Base-by-base conservation (phyloP, 2,329 filamentous ascomycete species). In the Ophiostoma triangulosporum region DNA sequence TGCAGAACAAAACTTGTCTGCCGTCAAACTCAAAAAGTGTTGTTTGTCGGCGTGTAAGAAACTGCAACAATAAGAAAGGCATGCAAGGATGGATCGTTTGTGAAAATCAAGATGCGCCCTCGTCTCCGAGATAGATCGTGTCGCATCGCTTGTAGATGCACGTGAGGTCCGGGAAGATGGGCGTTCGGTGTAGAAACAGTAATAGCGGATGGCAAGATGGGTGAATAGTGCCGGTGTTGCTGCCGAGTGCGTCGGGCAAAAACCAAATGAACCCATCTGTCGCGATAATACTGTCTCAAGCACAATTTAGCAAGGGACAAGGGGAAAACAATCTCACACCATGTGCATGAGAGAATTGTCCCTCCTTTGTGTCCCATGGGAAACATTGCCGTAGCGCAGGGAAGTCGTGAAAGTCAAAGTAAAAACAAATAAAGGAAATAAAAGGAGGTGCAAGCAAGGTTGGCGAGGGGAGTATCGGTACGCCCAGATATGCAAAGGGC, bases 401-500 rank as follows among this genome's bases (percentile, higher is more conserved):
- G 20, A 43, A 24, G 20, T 40, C 9, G 20, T 12, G 20, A 4
- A 43, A 43, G 38, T 20, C 38, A 43, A 24, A 24, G 15, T 26
- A 24, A 43, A 43, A 43, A 24, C 20, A 24, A 24, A 43, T 4
- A 33, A 29, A 50, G 9, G 29, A 31, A 22, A 32, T 6, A 26
- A n/a, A 40, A 51, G 43, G 8, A 29, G n/a, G 24, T 32, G 17
- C 32, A 17, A 32, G 20, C 46, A 50, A 38, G 50, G 46, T 27
- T 36, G 45, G 38, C 20, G 11, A 43, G 38, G 49, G 33, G 33
- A 11, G 45, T 8, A 29, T 33, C 22, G 20, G 35, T 36, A 38
- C 46, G 43, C 48, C 54, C 45, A 38, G 35, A 14, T 17, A 31
- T 22, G 54, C 22, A 29, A 32, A 48, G 48, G 48, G 50, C 38